A percentile compares a stretch with the other conserved stretches of the same genome.
Conservation (phyloP, 768 basidiomycete genomes). For the Tricholomella constricta region DNA sequence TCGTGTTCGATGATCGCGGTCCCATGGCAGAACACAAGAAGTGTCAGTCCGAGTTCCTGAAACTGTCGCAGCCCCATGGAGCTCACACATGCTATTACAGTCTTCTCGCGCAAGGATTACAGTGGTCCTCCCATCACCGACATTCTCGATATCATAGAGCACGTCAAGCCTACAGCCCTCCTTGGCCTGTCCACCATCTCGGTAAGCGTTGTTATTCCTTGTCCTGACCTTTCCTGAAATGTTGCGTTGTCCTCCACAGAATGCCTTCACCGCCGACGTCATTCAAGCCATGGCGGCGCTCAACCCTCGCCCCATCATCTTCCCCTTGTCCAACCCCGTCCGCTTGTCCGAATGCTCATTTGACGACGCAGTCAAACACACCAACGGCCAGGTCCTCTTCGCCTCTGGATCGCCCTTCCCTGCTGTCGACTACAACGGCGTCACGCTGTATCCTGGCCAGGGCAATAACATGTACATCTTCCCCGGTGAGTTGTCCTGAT, state of each 20-base stretch:
- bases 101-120: conserved; percentile 84
- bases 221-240: not conserved
- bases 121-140: conserved; percentile 71
- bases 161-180: conserved; percentile 86
- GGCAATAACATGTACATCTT: conserved; percentile 96
- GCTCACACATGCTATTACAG: conserved; percentile 35
- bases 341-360: conserved; percentile 82
- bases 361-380: conserved; percentile 69
- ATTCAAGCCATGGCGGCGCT: conserved; percentile 76
- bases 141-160: conserved; percentile 75
- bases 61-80: not conserved
- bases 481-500: conserved; percentile 44
- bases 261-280: conserved; percentile 73
- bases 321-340: conserved; percentile 90
- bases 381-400: conserved; percentile 77
- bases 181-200: conserved; percentile 88
- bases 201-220: conserved; percentile 31
- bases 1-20: conserved; percentile 77
- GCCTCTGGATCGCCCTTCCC: conserved; percentile 90
- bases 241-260: conserved; percentile 33
- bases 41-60: conserved; percentile 44
- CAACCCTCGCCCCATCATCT: conserved; percentile 86
- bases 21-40: conserved; percentile 82
- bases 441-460: conserved; percentile 74
- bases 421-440: conserved; percentile 55